phyloP scores from a whole-genome alignment of 805 yeast species.

The Saccharomycopsis fibuligera region DNA sequence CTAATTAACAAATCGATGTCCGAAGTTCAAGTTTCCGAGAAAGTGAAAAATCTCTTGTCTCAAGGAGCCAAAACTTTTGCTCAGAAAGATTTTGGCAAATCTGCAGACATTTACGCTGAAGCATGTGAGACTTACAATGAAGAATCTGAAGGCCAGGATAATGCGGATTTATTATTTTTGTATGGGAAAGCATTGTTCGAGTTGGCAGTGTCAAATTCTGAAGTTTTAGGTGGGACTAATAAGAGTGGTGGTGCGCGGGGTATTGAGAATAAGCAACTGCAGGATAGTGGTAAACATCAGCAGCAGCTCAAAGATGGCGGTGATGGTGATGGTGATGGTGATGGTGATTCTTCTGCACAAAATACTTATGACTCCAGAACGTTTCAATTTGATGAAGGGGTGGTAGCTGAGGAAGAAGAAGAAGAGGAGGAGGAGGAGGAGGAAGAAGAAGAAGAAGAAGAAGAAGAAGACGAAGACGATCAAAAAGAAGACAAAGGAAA shows the following conservation, averaged over 20 bases:
- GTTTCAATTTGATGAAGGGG: slow-evolving; percentile 21
- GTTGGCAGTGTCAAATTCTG: slow-evolving; percentile 67
- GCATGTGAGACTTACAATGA: slow-evolving; percentile 60
- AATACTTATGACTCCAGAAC: slow-evolving; percentile 11
- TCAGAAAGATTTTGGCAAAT: slow-evolving; percentile 57
- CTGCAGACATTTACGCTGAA: slow-evolving; percentile 70
- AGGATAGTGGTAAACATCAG: too few relatives aligned
- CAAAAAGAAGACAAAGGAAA: slow-evolving; percentile 28
- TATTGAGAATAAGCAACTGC: too few relatives aligned
- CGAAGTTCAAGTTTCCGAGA: slow-evolving; percentile 30
- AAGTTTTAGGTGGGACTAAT: slow-evolving; percentile 58
- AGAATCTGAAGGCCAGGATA: slow-evolving; percentile 52
- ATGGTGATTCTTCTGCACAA: too few relatives aligned
- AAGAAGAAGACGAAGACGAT: slow-evolving; percentile 21
- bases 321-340: too few relatives aligned
- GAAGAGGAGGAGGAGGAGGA: slow-evolving; percentile 27
- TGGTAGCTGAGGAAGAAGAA: slow-evolving; percentile 26
- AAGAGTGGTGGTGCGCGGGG: slow-evolving; percentile 15
- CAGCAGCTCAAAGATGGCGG: too few relatives aligned
- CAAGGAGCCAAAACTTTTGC: slow-evolving; percentile 66
- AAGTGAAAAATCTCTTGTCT: slow-evolving; percentile 42
- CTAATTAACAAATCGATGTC: too few relatives aligned
- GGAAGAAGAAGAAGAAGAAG: slow-evolving; percentile 24
- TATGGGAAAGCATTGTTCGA: slow-evolving; percentile 80
- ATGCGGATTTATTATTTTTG: slow-evolving; percentile 62